These are phyloP conservation scores for Maudiozyma saulgeensis DNA, from an alignment of 805 yeast species.

Conservation along the genomic window DNA sequence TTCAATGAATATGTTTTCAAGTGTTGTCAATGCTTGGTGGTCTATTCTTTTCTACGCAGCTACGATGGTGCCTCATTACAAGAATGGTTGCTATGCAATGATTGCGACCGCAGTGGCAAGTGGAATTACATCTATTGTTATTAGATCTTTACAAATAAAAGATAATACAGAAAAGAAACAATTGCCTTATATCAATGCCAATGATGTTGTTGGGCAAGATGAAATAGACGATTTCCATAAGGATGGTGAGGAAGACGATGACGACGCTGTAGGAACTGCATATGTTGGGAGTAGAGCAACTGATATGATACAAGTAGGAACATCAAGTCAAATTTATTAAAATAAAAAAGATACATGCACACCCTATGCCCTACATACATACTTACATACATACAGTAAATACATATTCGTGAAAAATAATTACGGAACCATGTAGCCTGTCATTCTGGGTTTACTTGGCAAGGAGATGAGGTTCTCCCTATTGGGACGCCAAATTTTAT, in stretches of 20 bases:
- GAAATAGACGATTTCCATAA: conserved; percentile 10
- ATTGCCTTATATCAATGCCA: conserved; percentile 22
- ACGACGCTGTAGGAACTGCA: not conserved
- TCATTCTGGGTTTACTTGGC: too few species aligned
- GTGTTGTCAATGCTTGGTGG: conserved; percentile 62
- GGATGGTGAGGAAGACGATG: conserved; percentile 7
- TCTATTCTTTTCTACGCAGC: conserved; percentile 45
- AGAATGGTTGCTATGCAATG: conserved; percentile 49
- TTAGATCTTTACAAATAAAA: conserved; percentile 35
- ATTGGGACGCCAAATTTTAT: too few species aligned
- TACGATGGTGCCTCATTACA: conserved; percentile 40
- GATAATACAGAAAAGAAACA: conserved; percentile 24
- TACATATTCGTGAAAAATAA: too few species aligned
- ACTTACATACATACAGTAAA: too few species aligned
- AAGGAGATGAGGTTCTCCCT: too few species aligned
- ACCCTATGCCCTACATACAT: too few species aligned
- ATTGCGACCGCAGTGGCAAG: conserved; percentile 41
- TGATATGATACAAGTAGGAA: not conserved
- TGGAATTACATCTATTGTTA: conserved; percentile 32
- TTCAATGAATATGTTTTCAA: conserved; percentile 56
- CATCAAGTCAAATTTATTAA: not conserved
- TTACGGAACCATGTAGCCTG: too few species aligned
- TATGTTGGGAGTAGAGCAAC: not conserved
- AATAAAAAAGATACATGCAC: too few species aligned
- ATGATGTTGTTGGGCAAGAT: conserved; percentile 16